phyloP scores from a whole-genome alignment of 345 rosid species.

The Gossypium bickii region DNA sequence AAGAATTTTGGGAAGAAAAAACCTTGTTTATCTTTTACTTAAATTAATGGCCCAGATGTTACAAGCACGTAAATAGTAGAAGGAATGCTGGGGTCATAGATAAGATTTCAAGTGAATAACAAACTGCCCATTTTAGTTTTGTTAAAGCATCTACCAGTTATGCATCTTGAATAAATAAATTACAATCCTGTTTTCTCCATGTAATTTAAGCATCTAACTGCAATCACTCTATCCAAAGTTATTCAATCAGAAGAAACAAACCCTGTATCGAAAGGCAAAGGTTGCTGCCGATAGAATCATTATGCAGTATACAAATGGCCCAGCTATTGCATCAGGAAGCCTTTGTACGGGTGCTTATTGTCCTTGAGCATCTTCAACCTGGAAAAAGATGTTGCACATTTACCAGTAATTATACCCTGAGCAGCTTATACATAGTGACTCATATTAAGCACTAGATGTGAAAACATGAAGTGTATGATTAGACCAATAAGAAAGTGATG shows the following conservation, averaged over 20 bases:
- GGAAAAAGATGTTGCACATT: conserved; percentile 12
- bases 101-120: not conserved
- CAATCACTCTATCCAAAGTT: not conserved
- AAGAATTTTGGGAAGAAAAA: not conserved
- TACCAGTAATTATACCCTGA: not conserved
- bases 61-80: not conserved
- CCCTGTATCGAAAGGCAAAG: conserved; percentile 75
- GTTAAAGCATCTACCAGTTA: conserved; percentile 8
- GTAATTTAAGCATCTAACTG: not conserved
- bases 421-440: not conserved
- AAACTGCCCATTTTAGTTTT: conserved; percentile 2
- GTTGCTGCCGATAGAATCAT: conserved; percentile 82
- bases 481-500: not conserved
- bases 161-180: not conserved
- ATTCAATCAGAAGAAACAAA: conserved; percentile 18
- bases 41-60: not conserved
- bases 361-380: conserved; percentile 98
- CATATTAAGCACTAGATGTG: not conserved
- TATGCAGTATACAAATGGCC: conserved; percentile 83
- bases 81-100: not conserved
- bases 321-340: conserved; percentile 91
- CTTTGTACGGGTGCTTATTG: conserved; percentile 92
- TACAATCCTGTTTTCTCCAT: not conserved
- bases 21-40: not conserved
- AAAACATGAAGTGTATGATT: not conserved